A percentile compares a stretch with the other conserved stretches of the same genome.
These are phyloP conservation scores for Didymella glomerata DNA, from an alignment of 2,329 filamentous ascomycete genomes.

Conservation along the genomic window DNA sequence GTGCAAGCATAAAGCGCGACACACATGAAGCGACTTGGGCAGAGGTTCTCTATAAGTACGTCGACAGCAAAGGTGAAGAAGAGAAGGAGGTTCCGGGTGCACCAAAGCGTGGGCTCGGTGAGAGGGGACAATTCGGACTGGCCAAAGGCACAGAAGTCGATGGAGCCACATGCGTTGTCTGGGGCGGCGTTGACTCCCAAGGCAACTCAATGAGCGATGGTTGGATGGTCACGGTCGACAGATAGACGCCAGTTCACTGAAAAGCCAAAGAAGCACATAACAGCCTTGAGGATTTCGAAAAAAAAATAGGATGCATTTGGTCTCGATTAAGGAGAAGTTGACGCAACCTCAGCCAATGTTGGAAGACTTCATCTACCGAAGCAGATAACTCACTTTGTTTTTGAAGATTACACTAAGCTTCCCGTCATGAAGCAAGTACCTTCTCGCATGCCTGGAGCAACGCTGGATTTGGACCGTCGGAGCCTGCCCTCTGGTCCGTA, in stretches of 20 bases:
- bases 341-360: too few species aligned
- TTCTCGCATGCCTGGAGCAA: too few species aligned
- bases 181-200: conserved; percentile 61
- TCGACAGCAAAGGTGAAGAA: conserved; percentile 55
- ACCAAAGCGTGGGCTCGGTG: conserved; percentile 53
- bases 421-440: too few species aligned
- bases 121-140: conserved; percentile 51
- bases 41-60: conserved; percentile 58
- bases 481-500: too few species aligned
- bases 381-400: too few species aligned
- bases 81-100: conserved; percentile 53
- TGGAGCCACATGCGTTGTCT: conserved; percentile 60
- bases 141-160: conserved; percentile 56
- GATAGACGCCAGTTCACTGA: conserved; percentile 23
- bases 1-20: conserved; percentile 55
- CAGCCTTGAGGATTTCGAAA: not conserved
- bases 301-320: too few species aligned
- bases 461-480: too few species aligned
- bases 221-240: conserved; percentile 53
- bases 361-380: too few species aligned
- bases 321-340: too few species aligned
- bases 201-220: conserved; percentile 54
- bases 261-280: not conserved
- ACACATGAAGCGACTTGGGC: conserved; percentile 62
- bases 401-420: too few species aligned